Base-by-base conservation (phyloP, 257 asterid genomes). In the Thymus quinquecostatus region DNA sequence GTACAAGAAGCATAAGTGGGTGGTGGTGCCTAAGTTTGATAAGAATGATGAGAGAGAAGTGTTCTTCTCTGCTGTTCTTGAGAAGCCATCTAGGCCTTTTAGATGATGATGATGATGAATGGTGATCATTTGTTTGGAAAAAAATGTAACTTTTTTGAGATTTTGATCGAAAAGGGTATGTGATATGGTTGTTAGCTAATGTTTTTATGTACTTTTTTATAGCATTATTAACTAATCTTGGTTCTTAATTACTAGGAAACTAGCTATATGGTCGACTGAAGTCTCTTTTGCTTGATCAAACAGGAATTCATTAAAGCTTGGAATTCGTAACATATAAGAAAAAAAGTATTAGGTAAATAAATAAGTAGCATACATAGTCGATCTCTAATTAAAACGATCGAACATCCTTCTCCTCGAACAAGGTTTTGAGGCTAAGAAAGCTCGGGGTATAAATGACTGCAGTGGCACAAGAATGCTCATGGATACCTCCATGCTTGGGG, bases 51-150 rank as follows among this genome's bases (percentile, higher is more conserved):
- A 70, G 30, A 50, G 55, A 1, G 94, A 89, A 63, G 88, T 87
- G 44, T 87, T 84, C 76, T 84, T 89, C 60, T 89, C 95, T 59
- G 96, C 96, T 30, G 83, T 89, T 3, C 5, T 89, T 10, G 96
- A 89, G 81, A 87, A 89, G 74, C 96, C 95, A 6, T 74, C 85
- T 4, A 84, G 88, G 72, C 87, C 91, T 2, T 85, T 87, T 36
- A 40, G 88, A 62, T 79, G 38, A 49, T 12, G 1, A 45, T 13
- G 1, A 13, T 13, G 27, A n/a, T 49, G 38, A 34, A 34, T 34
- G 38, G 1, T 34, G 38, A 34, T 38, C 3, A 7, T 10, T 5
- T 4, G 14, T 48, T 48, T 13, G 13, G 27, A 6, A 47, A 47
- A 47, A 47, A 2, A 34, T 34, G 2, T 44, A 14, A 10, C 2